These are phyloP conservation scores for Trichophyton simii DNA, from an alignment of 2,329 filamentous ascomycete species.

Conservation along the genomic window DNA sequence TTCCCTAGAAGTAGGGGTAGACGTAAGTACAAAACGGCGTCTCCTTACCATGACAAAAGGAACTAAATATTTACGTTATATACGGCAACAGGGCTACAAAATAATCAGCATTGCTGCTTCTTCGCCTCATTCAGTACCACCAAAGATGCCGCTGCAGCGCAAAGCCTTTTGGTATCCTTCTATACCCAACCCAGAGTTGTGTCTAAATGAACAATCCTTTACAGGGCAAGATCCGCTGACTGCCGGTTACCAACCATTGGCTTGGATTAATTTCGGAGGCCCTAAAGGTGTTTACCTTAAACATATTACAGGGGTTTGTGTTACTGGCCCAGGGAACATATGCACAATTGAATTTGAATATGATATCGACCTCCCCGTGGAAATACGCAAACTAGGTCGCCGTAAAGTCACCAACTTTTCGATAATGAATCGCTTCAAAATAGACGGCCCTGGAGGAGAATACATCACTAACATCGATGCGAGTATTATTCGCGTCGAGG, in stretches of 20 bases:
- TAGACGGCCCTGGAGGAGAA: neutral
- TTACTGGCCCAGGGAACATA: neutral
- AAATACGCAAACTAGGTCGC: neutral
- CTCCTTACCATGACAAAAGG: neutral
- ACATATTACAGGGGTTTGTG: neutral
- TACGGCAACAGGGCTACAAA: neutral
- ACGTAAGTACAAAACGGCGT: neutral
- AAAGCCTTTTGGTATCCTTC: neutral
- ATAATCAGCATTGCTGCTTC: neutral
- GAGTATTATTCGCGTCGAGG: neutral
- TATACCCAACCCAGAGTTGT: neutral
- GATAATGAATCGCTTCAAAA: neutral
- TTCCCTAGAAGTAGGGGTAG: neutral
- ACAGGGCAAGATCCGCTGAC: neutral
- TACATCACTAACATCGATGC: neutral
- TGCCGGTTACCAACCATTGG: neutral
- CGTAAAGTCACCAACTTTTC: neutral
- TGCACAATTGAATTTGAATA: neutral
- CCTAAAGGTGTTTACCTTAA: neutral
- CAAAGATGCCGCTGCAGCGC: neutral
- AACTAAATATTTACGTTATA: neutral
- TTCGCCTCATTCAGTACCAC: neutral
- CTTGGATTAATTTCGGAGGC: conserved; percentile 1
- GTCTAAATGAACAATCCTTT: neutral
- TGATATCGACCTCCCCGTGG: neutral